Percentiles rank a stretch among this genome's conserved stretches.
These are phyloP conservation scores for Pichia californica DNA, from an alignment of 805 yeast genomes.

Conservation along the genomic window DNA sequence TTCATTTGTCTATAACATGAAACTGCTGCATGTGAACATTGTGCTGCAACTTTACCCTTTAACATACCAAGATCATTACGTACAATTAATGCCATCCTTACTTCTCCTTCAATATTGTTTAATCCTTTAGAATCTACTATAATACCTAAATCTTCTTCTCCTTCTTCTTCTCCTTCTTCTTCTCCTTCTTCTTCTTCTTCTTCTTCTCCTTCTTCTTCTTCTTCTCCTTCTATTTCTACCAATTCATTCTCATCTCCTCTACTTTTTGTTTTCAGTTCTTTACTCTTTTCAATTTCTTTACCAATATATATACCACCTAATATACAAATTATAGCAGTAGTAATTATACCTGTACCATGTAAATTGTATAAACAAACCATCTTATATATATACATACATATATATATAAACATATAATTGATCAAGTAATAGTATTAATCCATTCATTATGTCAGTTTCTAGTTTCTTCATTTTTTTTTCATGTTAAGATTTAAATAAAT, in stretches of 20 bases:
- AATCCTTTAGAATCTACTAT: conserved; percentile 55
- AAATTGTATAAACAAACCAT: background rate
- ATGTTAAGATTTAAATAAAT: too few species aligned
- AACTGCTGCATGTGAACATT: conserved; percentile 95
- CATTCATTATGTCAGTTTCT: too few species aligned
- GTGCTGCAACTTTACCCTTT: conserved; percentile 96
- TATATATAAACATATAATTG: background rate
- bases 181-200: background rate
- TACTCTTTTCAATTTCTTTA: background rate
- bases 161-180: conserved; percentile 27
- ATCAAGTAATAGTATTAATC: too few species aligned
- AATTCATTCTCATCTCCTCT: background rate
- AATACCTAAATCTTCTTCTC: conserved; percentile 34
- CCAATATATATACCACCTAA: conserved; percentile 5
- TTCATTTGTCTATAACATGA: conserved; percentile 70
- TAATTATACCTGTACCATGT: background rate
- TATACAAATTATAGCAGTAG: background rate
- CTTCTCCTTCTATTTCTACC: background rate
- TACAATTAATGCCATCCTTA: conserved; percentile 79
- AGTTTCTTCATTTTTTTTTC: too few species aligned
- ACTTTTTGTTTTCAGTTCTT: background rate
- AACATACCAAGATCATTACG: conserved; percentile 88
- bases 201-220: background rate
- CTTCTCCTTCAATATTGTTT: conserved; percentile 71
- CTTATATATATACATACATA: too few species aligned